Conservation (phyloP, 1,139 yeast genomes). For the Wickerhamiella infanticola region DNA sequence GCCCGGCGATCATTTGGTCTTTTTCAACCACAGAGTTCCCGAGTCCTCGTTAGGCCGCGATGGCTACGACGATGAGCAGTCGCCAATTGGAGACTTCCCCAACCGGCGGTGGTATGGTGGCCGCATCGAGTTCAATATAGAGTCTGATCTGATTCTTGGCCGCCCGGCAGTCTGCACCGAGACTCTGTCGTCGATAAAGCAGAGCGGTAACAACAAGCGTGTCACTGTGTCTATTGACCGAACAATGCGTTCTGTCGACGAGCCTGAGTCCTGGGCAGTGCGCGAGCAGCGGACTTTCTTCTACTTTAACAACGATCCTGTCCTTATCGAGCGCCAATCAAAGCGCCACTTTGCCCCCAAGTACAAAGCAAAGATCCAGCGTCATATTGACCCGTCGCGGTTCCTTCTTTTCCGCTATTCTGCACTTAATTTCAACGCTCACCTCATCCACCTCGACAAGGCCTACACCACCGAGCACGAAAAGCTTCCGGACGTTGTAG, state of each 20-base stretch:
- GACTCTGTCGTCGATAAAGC: slow-evolving; percentile 12
- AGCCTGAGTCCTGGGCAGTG: slow-evolving; percentile 17
- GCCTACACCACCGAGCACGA: slow-evolving; percentile 39
- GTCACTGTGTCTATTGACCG: slow-evolving; percentile 22
- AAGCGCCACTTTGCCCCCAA: slow-evolving; percentile 6
- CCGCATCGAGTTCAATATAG: slow-evolving; percentile 28
- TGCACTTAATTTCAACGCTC: slow-evolving; percentile 65
- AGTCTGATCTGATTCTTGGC: slow-evolving; percentile 26
- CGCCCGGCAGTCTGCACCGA: slow-evolving; percentile 20
- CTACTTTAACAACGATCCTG: slow-evolving; percentile 19
- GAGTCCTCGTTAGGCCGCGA: slow-evolving; percentile 43
- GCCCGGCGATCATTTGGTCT: slow-evolving; percentile 52
- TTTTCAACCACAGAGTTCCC: slow-evolving; percentile 39
- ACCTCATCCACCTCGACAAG: slow-evolving; percentile 60
- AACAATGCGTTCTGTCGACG: slow-evolving; percentile 13
- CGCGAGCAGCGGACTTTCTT: slow-evolving; percentile 21
- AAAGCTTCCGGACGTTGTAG: slow-evolving; percentile 43
- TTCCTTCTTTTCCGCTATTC: slow-evolving; percentile 43
- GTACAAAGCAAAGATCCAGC: slow-evolving; percentile 10
- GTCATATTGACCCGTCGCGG: slow-evolving; percentile 19
- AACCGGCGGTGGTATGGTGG: slow-evolving; percentile 83
- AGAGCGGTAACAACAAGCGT: slow-evolving; percentile 10
- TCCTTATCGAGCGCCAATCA: slow-evolving; percentile 8
- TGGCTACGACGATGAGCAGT: slow-evolving; percentile 73
- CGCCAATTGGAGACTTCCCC: slow-evolving; percentile 39